Evolutionary conservation across 768 basidiomycete genomes (phyloP).

Genomic region (Guyanaporus albipodus): DNA sequence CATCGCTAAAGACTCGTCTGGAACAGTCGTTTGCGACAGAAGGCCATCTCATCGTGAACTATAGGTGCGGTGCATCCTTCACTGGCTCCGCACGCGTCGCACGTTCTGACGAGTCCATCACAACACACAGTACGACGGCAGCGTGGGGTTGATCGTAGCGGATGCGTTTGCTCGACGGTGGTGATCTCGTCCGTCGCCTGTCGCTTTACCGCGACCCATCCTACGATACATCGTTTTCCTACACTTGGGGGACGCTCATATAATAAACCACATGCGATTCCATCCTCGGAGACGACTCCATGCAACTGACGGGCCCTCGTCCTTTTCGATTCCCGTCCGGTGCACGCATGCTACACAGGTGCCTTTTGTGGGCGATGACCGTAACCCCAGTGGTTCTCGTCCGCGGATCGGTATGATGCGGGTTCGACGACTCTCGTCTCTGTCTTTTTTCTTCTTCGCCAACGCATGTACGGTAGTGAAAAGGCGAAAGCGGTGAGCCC

Average conservation of each 20-base stretch:
- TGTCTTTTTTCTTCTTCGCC: no score
- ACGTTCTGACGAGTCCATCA: constrained; percentile 4
- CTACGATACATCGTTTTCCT: constrained; percentile 4
- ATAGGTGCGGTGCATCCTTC: constrained; percentile 51
- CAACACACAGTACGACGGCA: constrained; percentile 47
- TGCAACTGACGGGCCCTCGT: no score
- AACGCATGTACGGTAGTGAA: no score
- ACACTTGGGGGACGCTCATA: no score
- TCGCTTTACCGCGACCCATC: not conserved
- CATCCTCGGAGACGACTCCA: not conserved
- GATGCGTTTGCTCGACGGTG: not conserved
- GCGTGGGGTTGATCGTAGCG: constrained; percentile 58
- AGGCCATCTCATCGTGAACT: constrained; percentile 88
- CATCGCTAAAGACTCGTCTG: not conserved
- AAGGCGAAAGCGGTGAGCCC: no score
- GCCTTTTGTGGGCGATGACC: no score
- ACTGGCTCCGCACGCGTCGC: not conserved
- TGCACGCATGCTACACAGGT: no score
- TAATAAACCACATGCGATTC: constrained; percentile 3
- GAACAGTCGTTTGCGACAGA: constrained; percentile 80
- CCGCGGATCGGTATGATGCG: no score
- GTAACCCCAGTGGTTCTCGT: no score
- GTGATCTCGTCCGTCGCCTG: not conserved
- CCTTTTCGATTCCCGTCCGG: no score
- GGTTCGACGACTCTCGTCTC: no score